Conservation (phyloP, 768 basidiomycete species). For the Rubroboletus satanas region DNA sequence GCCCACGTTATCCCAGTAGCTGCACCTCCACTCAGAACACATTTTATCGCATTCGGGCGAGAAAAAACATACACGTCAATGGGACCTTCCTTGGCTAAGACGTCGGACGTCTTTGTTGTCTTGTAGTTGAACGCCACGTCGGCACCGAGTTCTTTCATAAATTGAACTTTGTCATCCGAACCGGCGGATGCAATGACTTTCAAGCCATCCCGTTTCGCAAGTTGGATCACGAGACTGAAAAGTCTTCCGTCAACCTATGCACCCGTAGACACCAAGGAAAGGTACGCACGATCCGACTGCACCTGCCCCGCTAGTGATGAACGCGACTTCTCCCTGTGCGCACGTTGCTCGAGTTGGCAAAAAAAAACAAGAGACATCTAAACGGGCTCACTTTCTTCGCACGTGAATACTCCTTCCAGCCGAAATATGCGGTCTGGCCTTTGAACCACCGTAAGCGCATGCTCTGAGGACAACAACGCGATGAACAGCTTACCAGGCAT, state of each 20-base stretch:
- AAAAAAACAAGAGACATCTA: neutral
- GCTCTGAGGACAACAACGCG: constrained; percentile 5
- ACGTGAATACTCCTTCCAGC: constrained; percentile 16
- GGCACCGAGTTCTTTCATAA: constrained; percentile 56
- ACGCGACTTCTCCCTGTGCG: constrained; percentile 45
- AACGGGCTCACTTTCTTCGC: constrained; percentile 22
- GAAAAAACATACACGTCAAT: constrained; percentile 43
- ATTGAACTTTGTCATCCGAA: constrained; percentile 68
- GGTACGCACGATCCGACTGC: constrained; percentile 58
- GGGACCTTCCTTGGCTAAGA: constrained; percentile 54
- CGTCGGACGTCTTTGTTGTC: constrained; percentile 47
- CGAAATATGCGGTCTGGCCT: constrained; percentile 23
- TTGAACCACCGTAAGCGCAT: neutral
- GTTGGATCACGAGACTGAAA: constrained; percentile 44
- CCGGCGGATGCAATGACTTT: constrained; percentile 73
- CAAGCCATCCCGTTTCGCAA: constrained; percentile 48
- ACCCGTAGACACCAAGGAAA: neutral
- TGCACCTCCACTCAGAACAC: neutral
- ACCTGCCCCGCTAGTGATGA: constrained; percentile 42
- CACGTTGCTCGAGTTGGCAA: neutral
- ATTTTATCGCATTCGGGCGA: neutral
- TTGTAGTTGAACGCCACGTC: constrained; percentile 77
- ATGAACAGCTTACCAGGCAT: constrained; percentile 16
- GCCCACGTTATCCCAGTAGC: constrained; percentile 49
- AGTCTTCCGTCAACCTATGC: neutral